Conservation (phyloP, 257 asterid species). For the Marsdenia floribunda region DNA sequence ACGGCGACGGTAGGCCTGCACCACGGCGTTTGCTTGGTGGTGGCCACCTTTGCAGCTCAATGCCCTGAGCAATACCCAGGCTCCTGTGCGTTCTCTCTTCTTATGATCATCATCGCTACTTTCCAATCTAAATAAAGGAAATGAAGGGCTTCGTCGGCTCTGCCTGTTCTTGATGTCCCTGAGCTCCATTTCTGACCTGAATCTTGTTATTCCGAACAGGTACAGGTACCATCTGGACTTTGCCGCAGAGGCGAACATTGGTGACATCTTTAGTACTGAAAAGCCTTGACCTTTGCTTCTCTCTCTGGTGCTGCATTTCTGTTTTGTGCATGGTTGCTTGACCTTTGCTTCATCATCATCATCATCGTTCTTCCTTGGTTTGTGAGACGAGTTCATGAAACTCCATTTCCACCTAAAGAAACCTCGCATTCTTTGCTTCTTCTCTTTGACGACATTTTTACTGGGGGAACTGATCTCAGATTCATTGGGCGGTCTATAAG, state of each 20-base stretch:
- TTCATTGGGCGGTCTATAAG: constrained; percentile 21
- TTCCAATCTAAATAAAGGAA: constrained; percentile 14
- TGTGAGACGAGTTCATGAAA: neutral
- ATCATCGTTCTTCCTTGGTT: no score
- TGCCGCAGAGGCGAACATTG: constrained; percentile 30
- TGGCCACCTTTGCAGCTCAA: constrained; percentile 49
- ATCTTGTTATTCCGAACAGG: constrained; percentile 47
- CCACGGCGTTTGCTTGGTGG: constrained; percentile 24
- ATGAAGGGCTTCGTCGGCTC: constrained; percentile 35
- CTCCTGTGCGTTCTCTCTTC: constrained; percentile 17
- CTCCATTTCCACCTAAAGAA: constrained; percentile 19
- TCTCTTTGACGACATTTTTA: constrained; percentile 7
- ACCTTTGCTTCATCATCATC: no score
- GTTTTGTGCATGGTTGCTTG: constrained; percentile 8
- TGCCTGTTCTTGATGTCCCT: constrained; percentile 55
- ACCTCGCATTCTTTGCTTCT: neutral
- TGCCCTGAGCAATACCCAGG: constrained; percentile 50
- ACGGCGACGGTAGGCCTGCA: constrained; percentile 19
- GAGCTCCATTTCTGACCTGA: constrained; percentile 40
- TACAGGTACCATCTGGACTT: constrained; percentile 47
- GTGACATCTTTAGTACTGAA: constrained; percentile 31
- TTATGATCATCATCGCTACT: constrained; percentile 4
- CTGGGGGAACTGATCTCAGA: neutral
- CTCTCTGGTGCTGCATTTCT: constrained; percentile 16
- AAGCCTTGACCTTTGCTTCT: constrained; percentile 16